phyloP scores from a whole-genome alignment of 305 asterid genomes.

The Solanum hybrid region DNA sequence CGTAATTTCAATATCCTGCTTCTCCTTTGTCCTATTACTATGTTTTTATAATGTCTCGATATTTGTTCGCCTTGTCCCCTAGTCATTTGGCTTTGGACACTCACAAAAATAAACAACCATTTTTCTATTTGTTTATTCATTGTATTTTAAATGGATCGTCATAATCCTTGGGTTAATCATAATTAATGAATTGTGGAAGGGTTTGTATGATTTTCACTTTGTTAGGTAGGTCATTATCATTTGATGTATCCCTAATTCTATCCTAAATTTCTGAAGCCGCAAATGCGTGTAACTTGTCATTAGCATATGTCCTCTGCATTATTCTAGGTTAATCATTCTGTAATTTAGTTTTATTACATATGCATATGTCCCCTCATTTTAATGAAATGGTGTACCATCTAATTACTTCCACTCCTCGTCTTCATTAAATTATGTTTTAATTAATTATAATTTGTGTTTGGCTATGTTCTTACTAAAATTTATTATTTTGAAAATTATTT shows the following conservation, averaged over 20 bases:
- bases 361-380: neutral
- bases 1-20: neutral
- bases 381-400: neutral
- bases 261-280: neutral
- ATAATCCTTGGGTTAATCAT: neutral
- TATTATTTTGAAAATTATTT: neutral
- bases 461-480: neutral
- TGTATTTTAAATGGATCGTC: neutral
- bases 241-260: neutral
- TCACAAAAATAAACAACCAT: neutral
- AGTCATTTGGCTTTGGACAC: constrained; percentile 1
- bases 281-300: neutral
- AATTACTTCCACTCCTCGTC: neutral
- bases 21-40: neutral
- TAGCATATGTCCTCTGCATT: neutral
- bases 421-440: neutral
- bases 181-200: neutral
- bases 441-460: neutral
- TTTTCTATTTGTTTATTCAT: neutral
- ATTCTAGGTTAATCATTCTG: neutral
- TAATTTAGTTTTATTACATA: neutral
- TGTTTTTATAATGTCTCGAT: neutral
- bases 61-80: neutral
- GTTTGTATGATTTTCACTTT: neutral
- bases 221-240: neutral